Conservation (phyloP, 768 basidiomycete genomes). For the Ramaria sp. region DNA sequence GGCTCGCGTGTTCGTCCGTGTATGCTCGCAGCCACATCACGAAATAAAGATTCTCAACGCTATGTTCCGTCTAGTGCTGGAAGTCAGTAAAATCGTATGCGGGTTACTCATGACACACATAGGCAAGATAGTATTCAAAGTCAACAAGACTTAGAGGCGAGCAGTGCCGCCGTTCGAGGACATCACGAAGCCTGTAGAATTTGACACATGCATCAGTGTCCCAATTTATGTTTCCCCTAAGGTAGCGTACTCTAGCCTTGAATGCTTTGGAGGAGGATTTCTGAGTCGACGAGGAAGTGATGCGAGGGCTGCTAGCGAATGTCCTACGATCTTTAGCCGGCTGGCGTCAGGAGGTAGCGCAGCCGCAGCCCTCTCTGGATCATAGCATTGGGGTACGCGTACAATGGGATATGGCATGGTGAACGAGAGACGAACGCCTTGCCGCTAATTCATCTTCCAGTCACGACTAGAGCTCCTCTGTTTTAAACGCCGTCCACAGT, state of each 20-base stretch:
- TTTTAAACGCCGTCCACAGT: too few relatives aligned
- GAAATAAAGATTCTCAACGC: conserved; percentile 35
- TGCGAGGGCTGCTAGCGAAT: not conserved
- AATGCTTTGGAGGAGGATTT: not conserved
- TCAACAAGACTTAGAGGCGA: not conserved
- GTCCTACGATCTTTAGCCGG: not conserved
- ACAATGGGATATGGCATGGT: not conserved
- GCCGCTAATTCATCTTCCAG: too few relatives aligned
- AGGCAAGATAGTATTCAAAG: not conserved
- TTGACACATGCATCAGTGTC: not conserved
- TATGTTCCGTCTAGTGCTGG: not conserved
- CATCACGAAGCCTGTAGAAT: not conserved
- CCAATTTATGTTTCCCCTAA: not conserved
- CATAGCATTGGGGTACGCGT: not conserved
- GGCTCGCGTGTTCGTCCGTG: conserved; percentile 20
- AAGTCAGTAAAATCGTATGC: not conserved
- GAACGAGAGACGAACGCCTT: too few relatives aligned
- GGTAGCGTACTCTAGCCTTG: not conserved
- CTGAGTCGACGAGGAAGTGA: not conserved
- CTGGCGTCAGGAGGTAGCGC: not conserved
- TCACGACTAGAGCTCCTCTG: too few relatives aligned
- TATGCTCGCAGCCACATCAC: conserved; percentile 72
- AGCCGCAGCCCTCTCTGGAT: not conserved
- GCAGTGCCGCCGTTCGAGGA: not conserved
- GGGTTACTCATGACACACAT: not conserved